Evolutionary conservation across 139 green algal genomes (phyloP), one percentile per base, ranked within the genome.

Genomic region (Mesostigma viride): DNA sequence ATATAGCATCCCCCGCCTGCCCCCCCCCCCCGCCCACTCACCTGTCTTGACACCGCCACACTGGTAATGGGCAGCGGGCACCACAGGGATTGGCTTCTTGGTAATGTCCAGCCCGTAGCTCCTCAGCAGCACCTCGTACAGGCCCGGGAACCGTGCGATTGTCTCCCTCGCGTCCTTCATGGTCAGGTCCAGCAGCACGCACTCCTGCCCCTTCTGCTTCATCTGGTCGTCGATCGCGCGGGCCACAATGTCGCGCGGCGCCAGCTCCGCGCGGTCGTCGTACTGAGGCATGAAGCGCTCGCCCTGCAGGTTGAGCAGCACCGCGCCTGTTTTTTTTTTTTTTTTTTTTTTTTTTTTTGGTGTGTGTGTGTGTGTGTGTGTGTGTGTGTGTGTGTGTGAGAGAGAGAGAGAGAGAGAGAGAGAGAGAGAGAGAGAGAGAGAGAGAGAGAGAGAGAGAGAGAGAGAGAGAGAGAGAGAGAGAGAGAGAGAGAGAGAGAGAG

Each of bases 41-140:
- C n/a, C n/a, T n/a, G 90, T 89, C 69, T 85, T 53, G n/a, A 97
- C 86, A 22, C 93, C 93, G 28, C 93, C 93, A 74, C 93, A 98
- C 47, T 94, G 88, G 85, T 98, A 99, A 78, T 99, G 93, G 78
- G 95, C 88, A 1, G 88, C 89, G 0, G 93, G 93, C 28, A 91
- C 80, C 4, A 99, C 93, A 0, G 93, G 93, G 67, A 99, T 97
- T 26, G 88, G 84, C 24, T 96, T 79, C 40, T 53, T 53, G 40
- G 40, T 53, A 53, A 53, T 53, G 40, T 53, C 40, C 14, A 53
- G 14, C 14, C 40, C 40, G 17, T 53, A 17, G 48, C 32, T 76
- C 36, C n/a, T n/a, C n/a, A n/a, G n/a, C n/a, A n/a, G n/a, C n/a
- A n/a, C n/a, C n/a, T n/a, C n/a, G n/a, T n/a, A n/a, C n/a, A n/a